Evolutionary conservation across 371 early-diverging fungal species (phyloP), one percentile per base, ranked within the genome.

Genomic region (Chytridium lagenaria): DNA sequence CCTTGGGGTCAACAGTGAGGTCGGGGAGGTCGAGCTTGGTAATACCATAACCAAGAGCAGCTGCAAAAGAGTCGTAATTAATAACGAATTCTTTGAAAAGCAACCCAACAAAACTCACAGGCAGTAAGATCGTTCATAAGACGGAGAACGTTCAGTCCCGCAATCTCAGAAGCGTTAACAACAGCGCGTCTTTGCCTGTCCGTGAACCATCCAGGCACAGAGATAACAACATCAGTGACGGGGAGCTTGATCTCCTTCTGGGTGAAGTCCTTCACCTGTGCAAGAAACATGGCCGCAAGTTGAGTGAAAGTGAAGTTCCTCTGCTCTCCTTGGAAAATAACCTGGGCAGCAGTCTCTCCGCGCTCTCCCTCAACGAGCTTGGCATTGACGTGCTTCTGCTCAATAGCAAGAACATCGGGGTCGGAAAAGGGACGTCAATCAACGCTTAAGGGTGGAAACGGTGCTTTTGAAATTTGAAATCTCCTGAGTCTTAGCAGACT

Each of bases 21-120:
- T 96, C 97, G 73, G 98, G 98, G 71, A 97, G 87, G 81, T 98
- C 98, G 37, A 88, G 85, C 89, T 96, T 97, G 82, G 98, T 98
- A 82, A 98, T 97, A 83, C 98, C 98, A 77, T 97, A 98, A 63
- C 94, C 96, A 70, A 98, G 90, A 50, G 98, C 97, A 69, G 93
- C 90, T 77, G 50, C 19, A 31, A 23, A 50, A 31, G 33, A 23
- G 39, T 19, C 63, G 59, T 1, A 61, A n/a, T 33, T 33, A 44
- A 36, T 19, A 19, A 0, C 23, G 50, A 5, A 38, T 30, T 12
- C 19, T 67, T 5, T 5, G 44, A 36, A 52, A 51, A 0, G 52
- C 0, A 63, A 22, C n/a, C n/a, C n/a, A 57, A 12, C 12, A 31
- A 55, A 19, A 65, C 77, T 59, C 61, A 80, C 77, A 38, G 34